Percentiles rank a stretch among this genome's conserved stretches.
Conservation (phyloP, 2,329 filamentous ascomycete genomes). For the Sordariomycetes sp. region DNA sequence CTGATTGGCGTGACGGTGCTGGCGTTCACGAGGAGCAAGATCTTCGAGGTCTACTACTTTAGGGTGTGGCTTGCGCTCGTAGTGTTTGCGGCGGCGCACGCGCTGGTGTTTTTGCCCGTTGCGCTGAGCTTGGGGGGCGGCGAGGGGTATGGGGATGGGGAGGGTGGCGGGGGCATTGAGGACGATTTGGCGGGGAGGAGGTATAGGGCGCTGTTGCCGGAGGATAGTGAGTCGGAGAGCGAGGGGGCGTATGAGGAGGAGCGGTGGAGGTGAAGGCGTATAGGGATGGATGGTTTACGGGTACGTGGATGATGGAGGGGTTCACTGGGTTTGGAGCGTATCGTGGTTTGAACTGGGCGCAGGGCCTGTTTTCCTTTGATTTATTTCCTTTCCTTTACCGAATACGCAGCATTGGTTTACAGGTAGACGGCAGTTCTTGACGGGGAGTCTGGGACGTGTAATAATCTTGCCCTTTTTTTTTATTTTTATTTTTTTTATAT, state of each 20-base stretch:
- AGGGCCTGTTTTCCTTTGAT: too few relatives aligned
- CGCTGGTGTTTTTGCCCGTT: constrained; percentile 83
- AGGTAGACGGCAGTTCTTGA: too few relatives aligned
- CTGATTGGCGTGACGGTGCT: constrained; percentile 82
- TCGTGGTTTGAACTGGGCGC: too few relatives aligned
- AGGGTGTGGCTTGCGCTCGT: constrained; percentile 90
- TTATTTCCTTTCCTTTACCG: too few relatives aligned
- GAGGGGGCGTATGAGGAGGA: neutral
- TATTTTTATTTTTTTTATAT: too few relatives aligned
- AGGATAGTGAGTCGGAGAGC: constrained; percentile 63
- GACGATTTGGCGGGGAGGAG: constrained; percentile 73
- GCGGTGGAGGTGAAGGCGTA: neutral
- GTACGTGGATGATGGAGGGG: too few relatives aligned
- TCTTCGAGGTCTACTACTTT: constrained; percentile 99
- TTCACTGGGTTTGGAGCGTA: too few relatives aligned
- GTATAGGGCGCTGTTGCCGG: constrained; percentile 61
- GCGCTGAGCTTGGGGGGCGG: constrained; percentile 77
- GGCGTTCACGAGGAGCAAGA: constrained; percentile 92
- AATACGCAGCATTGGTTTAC: too few relatives aligned
- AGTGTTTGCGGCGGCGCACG: constrained; percentile 76
- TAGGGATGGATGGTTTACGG: too few relatives aligned
- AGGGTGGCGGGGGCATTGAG: constrained; percentile 76
- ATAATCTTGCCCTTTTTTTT: too few relatives aligned
- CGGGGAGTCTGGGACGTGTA: too few relatives aligned
- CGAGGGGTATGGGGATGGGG: constrained; percentile 75